Evolutionary conservation across 495 filamentous ascomycete genomes (phyloP).

Genomic region (Clavariopsis aquatica): DNA sequence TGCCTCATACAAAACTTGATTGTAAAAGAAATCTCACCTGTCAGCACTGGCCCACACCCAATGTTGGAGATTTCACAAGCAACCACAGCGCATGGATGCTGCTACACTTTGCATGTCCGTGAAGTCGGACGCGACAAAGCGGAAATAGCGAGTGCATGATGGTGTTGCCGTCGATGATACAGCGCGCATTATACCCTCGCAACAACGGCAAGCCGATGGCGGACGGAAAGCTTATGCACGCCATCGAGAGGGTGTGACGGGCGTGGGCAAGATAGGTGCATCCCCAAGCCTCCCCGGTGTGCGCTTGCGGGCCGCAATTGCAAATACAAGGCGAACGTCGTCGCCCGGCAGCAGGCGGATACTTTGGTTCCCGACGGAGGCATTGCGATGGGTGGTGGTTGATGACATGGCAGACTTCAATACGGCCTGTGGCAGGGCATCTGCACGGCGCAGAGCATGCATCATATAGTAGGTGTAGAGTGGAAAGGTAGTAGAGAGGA

Average conservation of each 20-base stretch:
- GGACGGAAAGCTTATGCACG: constrained; percentile 15
- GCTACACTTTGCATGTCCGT: constrained; percentile 5
- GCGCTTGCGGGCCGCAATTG: background rate
- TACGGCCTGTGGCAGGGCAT: too few species aligned
- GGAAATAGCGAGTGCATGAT: constrained; percentile 12
- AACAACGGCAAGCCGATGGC: background rate
- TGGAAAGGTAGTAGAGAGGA: too few species aligned
- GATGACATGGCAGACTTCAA: too few species aligned
- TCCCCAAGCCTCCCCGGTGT: background rate
- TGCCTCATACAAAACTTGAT: too few species aligned
- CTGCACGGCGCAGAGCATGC: too few species aligned
- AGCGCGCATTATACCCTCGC: background rate
- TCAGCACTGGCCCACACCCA: too few species aligned
- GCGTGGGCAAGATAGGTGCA: background rate
- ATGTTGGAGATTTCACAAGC: too few species aligned
- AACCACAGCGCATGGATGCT: constrained; percentile 4
- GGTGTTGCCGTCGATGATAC: background rate
- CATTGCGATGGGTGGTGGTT: background rate
- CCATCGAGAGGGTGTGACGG: constrained; percentile 14
- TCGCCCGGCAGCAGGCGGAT: constrained; percentile 10
- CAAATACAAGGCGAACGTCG: constrained; percentile 1
- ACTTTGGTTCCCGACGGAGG: background rate
- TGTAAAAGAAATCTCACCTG: too few species aligned
- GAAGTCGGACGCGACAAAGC: background rate
- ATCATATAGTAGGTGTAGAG: too few species aligned